Evolutionary conservation across 345 rosid species (phyloP).

Genomic region (Salix arbutifolia): DNA sequence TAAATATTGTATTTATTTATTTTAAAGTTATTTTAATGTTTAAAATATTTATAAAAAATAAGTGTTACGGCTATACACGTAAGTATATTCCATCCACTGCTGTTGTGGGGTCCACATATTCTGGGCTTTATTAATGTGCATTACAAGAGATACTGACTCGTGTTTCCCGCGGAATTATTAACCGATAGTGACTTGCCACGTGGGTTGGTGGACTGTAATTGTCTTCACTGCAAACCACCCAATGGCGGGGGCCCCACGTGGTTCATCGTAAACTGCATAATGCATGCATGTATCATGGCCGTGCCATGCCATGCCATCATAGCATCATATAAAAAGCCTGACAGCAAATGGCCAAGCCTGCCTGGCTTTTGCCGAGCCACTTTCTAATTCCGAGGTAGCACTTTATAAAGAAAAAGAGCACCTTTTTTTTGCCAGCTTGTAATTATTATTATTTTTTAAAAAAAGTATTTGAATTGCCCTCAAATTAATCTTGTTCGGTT

Average conservation of each 20-base stretch:
- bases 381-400: too few species aligned
- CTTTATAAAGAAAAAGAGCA: not conserved
- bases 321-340: too few species aligned
- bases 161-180: conserved; percentile 25
- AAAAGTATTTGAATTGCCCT: too few species aligned
- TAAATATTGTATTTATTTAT: too few species aligned
- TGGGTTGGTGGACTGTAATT: conserved; percentile 35
- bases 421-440: not conserved
- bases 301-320: not conserved
- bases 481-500: too few species aligned
- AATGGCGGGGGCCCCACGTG: conserved; percentile 16
- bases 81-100: not conserved
- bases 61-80: not conserved
- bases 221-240: conserved; percentile 3
- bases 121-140: not conserved
- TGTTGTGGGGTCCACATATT: not conserved
- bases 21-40: too few species aligned
- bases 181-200: conserved; percentile 32
- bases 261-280: not conserved
- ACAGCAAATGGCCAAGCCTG: not conserved
- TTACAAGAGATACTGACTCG: conserved; percentile 18
- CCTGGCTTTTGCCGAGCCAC: not conserved
- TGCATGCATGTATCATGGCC: not conserved
- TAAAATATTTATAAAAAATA: too few species aligned
- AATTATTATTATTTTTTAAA: too few species aligned